These are phyloP conservation scores for Trichomonas vaginalis DNA, from an alignment of 208 protist species.

Conservation along the genomic window DNA sequence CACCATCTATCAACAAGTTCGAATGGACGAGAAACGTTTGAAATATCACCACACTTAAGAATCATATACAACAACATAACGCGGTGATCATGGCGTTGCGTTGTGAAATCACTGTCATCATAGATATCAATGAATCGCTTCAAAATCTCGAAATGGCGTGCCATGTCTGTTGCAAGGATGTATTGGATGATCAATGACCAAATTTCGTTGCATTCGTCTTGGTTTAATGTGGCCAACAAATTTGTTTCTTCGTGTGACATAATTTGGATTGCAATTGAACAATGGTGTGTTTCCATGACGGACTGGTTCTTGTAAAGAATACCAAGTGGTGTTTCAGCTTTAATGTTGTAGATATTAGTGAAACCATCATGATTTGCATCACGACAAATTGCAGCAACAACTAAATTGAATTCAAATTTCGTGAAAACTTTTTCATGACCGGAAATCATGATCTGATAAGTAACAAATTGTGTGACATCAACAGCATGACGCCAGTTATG, in stretches of 20 bases:
- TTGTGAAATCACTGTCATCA: background rate
- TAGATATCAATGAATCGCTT: background rate
- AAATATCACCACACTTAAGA: background rate
- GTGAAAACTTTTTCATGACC: conserved; percentile 46
- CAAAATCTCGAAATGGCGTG: background rate
- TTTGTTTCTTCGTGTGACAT: conserved; percentile 21
- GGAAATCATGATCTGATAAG: conserved; percentile 24
- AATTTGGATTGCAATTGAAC: conserved; percentile 27
- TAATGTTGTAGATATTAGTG: conserved; percentile 78
- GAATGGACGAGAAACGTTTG: background rate
- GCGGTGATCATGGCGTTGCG: background rate
- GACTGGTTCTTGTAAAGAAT: conserved; percentile 47
- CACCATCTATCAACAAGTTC: background rate
- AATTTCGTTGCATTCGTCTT: conserved; percentile 28
- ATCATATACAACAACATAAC: background rate
- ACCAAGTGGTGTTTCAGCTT: conserved; percentile 61
- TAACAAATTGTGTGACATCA: conserved; percentile 50
- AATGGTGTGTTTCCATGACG: conserved; percentile 48
- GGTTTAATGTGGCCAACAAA: conserved; percentile 25
- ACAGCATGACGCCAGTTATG: conserved; percentile 52
- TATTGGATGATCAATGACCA: conserved; percentile 34
- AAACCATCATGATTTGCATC: conserved; percentile 83
- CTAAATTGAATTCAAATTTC: conserved; percentile 54
- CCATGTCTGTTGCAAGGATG: conserved; percentile 39
- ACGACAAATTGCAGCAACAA: conserved; percentile 69